Percentiles rank a stretch among this genome's conserved stretches.
These are phyloP conservation scores for Rhodotorula diobovata DNA, from an alignment of 768 basidiomycete species.

Conservation along the genomic window DNA sequence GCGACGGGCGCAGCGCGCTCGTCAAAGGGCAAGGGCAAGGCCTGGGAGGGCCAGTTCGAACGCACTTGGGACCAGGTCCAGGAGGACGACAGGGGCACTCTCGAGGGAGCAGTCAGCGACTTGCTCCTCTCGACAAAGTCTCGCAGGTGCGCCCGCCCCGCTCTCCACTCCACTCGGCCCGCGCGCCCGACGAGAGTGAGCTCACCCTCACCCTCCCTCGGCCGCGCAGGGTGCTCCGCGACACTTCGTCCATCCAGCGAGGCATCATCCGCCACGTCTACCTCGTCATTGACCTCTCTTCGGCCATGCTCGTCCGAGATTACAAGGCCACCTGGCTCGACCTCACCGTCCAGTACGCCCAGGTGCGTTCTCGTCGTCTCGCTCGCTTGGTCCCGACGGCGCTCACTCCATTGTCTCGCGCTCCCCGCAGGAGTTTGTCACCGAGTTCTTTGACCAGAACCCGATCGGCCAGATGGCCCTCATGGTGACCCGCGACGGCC, in stretches of 20 bases:
- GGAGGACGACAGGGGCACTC: constrained; percentile 87
- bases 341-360: constrained; percentile 75
- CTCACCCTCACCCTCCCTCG: neutral
- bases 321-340: constrained; percentile 93
- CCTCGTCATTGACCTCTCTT: constrained; percentile 83
- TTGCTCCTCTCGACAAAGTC: constrained; percentile 79
- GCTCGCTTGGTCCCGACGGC: too few species aligned
- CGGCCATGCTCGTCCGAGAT: constrained; percentile 90
- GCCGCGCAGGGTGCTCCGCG: constrained; percentile 62
- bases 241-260: constrained; percentile 80
- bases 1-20: neutral
- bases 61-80: constrained; percentile 96
- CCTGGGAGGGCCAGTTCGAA: constrained; percentile 93
- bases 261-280: constrained; percentile 95
- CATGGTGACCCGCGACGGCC: constrained; percentile 82
- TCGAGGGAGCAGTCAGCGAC: constrained; percentile 84
- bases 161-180: neutral
- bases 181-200: neutral
- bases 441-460: constrained; percentile 99
- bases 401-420: neutral
- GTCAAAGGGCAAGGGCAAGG: constrained; percentile 53
- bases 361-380: neutral
- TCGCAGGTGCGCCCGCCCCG: constrained; percentile 58
- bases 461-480: constrained; percentile 94
- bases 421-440: constrained; percentile 66